Evolutionary conservation across 1,284 basidiomycete genomes (phyloP).

Genomic region (Leccinum subrobustum): DNA sequence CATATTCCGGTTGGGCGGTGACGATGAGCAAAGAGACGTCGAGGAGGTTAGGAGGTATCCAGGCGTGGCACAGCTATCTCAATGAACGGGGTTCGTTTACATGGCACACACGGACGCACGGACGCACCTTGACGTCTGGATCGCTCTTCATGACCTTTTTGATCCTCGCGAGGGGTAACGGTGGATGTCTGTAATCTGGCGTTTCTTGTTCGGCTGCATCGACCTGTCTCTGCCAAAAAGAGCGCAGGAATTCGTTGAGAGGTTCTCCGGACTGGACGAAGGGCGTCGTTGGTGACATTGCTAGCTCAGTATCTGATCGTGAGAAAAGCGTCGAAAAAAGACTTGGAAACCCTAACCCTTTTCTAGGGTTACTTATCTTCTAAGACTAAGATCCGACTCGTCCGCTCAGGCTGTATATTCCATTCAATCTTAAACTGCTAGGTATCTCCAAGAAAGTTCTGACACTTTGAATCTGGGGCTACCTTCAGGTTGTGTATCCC

Average conservation of each 20-base stretch:
- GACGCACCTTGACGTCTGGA: constrained; percentile 84
- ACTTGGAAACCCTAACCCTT: constrained; percentile 28
- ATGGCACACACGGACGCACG: not conserved
- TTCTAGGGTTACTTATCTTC: constrained; percentile 6
- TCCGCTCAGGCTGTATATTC: not conserved
- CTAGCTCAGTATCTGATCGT: constrained; percentile 15
- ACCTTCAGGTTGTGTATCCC: not conserved
- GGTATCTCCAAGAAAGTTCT: not conserved
- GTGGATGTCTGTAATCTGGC: constrained; percentile 82
- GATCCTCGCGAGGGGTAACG: constrained; percentile 86
- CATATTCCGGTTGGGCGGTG: not conserved
- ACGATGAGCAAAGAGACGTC: not conserved
- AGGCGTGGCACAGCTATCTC: not conserved
- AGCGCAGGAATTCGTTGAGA: constrained; percentile 71
- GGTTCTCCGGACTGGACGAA: constrained; percentile 74
- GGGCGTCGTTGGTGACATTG: constrained; percentile 39
- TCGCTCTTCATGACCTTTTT: constrained; percentile 99
- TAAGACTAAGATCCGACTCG: no score
- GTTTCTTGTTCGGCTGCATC: constrained; percentile 79
- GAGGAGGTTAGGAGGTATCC: not conserved
- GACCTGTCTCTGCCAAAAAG: constrained; percentile 84
- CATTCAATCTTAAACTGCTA: not conserved
- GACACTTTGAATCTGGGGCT: not conserved
- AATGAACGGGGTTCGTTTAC: not conserved
- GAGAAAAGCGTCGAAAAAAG: constrained; percentile 15